phyloP scores from a whole-genome alignment of 371 early-diverging fungal genomes.

The Umbelopsis sp. region DNA sequence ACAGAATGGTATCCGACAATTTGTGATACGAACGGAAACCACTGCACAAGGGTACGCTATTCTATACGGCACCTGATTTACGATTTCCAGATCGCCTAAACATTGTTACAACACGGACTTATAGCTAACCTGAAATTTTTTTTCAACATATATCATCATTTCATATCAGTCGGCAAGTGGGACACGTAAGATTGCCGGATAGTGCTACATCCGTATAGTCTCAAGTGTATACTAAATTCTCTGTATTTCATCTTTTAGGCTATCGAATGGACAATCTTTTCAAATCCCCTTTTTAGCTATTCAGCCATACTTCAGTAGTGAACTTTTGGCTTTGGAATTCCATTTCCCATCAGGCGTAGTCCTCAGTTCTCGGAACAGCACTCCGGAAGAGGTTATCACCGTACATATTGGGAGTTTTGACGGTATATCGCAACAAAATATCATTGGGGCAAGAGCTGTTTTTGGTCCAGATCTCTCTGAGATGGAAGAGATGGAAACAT shows the following conservation, averaged over 20 bases:
- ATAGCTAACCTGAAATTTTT: neutral
- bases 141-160: neutral
- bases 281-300: neutral
- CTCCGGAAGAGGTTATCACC: neutral
- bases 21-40: neutral
- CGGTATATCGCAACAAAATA: neutral
- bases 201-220: neutral
- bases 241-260: neutral
- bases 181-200: slow-evolving; percentile 10
- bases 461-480: neutral
- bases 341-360: neutral
- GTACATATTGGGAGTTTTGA: slow-evolving; percentile 1
- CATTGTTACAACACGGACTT: no score
- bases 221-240: neutral
- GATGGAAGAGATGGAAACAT: neutral
- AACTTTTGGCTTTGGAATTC: neutral
- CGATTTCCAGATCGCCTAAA: no score
- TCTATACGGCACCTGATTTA: no score
- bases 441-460: neutral
- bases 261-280: slow-evolving; percentile 8
- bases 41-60: no score
- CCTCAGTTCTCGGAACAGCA: neutral
- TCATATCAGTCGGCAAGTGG: neutral
- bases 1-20: neutral
- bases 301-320: slow-evolving; percentile 13